phyloP scores from a whole-genome alignment of 1,139 yeast genomes.

The Sugiyamaella paludigena region DNA sequence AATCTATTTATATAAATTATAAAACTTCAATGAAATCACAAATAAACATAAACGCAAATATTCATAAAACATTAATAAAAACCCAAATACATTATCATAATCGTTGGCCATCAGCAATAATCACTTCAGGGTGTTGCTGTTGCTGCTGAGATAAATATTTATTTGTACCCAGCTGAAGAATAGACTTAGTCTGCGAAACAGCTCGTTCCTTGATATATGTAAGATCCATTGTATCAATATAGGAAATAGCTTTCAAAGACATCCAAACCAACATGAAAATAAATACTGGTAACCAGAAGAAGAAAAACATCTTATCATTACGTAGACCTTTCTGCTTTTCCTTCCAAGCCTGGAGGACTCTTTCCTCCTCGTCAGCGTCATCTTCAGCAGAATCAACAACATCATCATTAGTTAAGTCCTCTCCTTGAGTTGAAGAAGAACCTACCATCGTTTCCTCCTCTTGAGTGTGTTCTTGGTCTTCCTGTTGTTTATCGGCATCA shows the following conservation, averaged over 20 bases:
- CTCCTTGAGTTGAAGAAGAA: slow-evolving; percentile 7
- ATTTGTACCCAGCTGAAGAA: slow-evolving; percentile 14
- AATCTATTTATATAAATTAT: neutral
- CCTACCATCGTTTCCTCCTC: slow-evolving; percentile 9
- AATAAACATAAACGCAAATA: neutral
- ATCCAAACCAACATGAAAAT: slow-evolving; percentile 32
- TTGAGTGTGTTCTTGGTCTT: slow-evolving; percentile 2
- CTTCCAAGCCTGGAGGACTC: slow-evolving; percentile 30
- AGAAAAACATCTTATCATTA: slow-evolving; percentile 78
- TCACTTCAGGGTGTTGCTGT: slow-evolving; percentile 6
- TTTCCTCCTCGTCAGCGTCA: slow-evolving; percentile 27
- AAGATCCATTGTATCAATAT: slow-evolving; percentile 17
- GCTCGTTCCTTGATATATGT: slow-evolving; percentile 14
- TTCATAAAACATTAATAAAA: neutral
- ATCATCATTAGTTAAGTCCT: slow-evolving; percentile 17
- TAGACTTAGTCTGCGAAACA: slow-evolving; percentile 6
- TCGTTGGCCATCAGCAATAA: neutral
- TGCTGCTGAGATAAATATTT: slow-evolving; percentile 2
- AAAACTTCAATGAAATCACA: neutral
- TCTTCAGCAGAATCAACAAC: slow-evolving; percentile 13
- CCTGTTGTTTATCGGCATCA: slow-evolving; percentile 20
- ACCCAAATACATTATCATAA: neutral
- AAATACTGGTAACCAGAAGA: slow-evolving; percentile 59
- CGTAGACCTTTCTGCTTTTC: slow-evolving; percentile 53
- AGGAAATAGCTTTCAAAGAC: slow-evolving; percentile 23